A percentile compares a stretch with the other conserved stretches of the same genome.
Conservation (phyloP, 768 basidiomycete genomes). For the Phylloporus sp. region DNA sequence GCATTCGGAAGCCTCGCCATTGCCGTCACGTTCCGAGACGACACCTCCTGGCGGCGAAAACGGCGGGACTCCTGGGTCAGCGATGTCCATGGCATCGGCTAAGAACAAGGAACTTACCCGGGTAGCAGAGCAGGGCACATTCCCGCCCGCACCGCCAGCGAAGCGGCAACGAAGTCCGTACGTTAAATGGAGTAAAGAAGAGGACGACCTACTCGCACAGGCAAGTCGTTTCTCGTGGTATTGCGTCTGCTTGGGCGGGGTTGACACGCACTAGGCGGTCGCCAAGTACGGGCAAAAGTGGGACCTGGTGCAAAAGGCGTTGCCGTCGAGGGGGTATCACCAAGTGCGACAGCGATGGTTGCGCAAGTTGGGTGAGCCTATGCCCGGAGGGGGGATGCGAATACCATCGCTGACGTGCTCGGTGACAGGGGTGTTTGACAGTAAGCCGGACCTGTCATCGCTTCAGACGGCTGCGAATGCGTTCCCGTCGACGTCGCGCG, state of each 20-base stretch:
- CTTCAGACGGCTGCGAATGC: constrained; percentile 27
- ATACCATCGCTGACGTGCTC: not conserved
- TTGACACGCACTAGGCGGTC: constrained; percentile 28
- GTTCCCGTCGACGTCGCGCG: constrained; percentile 11
- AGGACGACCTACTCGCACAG: constrained; percentile 37
- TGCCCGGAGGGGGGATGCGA: too few relatives aligned
- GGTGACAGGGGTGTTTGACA: constrained; percentile 31
- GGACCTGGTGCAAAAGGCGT: constrained; percentile 38
- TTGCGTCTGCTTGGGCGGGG: not conserved
- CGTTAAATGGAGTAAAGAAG: constrained; percentile 40
- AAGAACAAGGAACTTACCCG: constrained; percentile 23
- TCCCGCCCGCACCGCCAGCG: constrained; percentile 15
- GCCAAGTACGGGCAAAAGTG: constrained; percentile 37
- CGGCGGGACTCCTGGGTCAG: not conserved
- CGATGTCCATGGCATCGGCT: not conserved
- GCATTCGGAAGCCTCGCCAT: constrained; percentile 6
- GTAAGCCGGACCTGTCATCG: constrained; percentile 32
- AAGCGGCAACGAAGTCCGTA: constrained; percentile 38
- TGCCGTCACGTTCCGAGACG: constrained; percentile 5
- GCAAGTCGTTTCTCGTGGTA: constrained; percentile 17
- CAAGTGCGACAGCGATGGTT: constrained; percentile 43
- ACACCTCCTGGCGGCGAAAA: constrained; percentile 6
- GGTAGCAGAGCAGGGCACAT: constrained; percentile 28
- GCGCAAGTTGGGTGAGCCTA: constrained; percentile 33
- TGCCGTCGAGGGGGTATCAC: constrained; percentile 39